These are phyloP conservation scores for Myrica gale DNA, from an alignment of 306 rosid genomes.

Conservation along the genomic window DNA sequence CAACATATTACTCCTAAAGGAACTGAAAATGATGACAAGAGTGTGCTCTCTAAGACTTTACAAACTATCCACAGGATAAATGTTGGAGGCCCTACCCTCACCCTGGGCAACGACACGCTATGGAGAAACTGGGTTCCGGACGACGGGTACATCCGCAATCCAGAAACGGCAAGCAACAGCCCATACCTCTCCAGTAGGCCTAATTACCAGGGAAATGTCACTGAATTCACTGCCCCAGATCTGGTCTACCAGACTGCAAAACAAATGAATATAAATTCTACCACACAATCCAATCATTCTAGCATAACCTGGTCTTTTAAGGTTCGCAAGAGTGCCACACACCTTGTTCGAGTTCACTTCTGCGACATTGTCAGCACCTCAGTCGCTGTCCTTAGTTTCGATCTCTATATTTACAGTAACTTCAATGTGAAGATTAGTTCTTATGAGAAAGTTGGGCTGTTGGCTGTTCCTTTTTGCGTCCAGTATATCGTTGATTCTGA, in stretches of 20 bases:
- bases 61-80: constrained; percentile 37
- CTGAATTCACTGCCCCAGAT: constrained; percentile 1
- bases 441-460: rapidly evolving
- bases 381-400: background rate
- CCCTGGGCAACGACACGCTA: background rate
- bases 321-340: constrained; percentile 1
- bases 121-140: constrained; percentile 35
- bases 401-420: constrained; percentile 17
- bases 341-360: constrained; percentile 44
- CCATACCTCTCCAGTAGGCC: rapidly evolving
- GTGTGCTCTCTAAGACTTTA: constrained; percentile 8
- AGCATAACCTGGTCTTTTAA: constrained; percentile 34
- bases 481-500: constrained; percentile 31
- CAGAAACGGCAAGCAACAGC: background rate
- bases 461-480: constrained; percentile 10
- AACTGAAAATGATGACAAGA: background rate
- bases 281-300: background rate
- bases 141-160: background rate
- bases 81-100: constrained; percentile 30
- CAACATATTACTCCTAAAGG: background rate
- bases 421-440: background rate
- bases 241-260: constrained; percentile 32
- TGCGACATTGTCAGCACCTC: constrained; percentile 1
- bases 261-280: background rate
- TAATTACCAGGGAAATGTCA: background rate